A percentile compares a stretch with the other conserved stretches of the same genome.
These are phyloP conservation scores for Angomonas ambiguus DNA, from an alignment of 208 protist species.

Conservation along the genomic window DNA sequence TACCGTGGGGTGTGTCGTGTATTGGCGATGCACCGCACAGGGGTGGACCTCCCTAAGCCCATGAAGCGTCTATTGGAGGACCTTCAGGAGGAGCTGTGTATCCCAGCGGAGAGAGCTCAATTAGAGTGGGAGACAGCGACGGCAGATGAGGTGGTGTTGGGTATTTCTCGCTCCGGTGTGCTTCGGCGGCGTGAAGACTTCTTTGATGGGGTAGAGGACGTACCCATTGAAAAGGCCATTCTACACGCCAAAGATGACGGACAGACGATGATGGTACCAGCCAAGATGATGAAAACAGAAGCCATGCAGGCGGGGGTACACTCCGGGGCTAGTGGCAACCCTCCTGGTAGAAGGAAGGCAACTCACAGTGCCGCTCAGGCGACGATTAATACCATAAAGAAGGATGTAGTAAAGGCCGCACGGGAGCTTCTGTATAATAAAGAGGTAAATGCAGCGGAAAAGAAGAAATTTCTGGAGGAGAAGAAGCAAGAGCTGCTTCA, in stretches of 20 bases:
- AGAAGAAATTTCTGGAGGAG: constrained; percentile 14
- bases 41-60: constrained; percentile 27
- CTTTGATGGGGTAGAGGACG: constrained; percentile 84
- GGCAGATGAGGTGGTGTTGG: constrained; percentile 45
- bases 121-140: constrained; percentile 46
- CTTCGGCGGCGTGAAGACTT: constrained; percentile 57
- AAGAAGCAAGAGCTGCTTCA: constrained; percentile 30
- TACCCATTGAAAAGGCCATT: constrained; percentile 28
- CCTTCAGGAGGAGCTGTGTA: constrained; percentile 52
- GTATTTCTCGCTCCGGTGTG: constrained; percentile 46
- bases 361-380: not conserved
- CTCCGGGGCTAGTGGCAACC: constrained; percentile 3
- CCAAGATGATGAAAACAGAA: constrained; percentile 20
- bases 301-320: not conserved
- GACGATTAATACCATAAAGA: constrained; percentile 27
- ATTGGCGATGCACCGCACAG: constrained; percentile 65
- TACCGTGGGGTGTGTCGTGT: constrained; percentile 75
- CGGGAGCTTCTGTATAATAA: constrained; percentile 27
- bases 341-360: constrained; percentile 9
- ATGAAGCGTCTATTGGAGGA: constrained; percentile 69
- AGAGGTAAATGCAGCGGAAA: constrained; percentile 19
- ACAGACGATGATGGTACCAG: constrained; percentile 16
- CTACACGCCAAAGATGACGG: constrained; percentile 41
- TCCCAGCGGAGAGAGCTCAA: constrained; percentile 34
- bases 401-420: constrained; percentile 25